Evolutionary conservation across 208 protist species (phyloP), one percentile per base, ranked within the genome.

Genomic region (Leishmania major): DNA sequence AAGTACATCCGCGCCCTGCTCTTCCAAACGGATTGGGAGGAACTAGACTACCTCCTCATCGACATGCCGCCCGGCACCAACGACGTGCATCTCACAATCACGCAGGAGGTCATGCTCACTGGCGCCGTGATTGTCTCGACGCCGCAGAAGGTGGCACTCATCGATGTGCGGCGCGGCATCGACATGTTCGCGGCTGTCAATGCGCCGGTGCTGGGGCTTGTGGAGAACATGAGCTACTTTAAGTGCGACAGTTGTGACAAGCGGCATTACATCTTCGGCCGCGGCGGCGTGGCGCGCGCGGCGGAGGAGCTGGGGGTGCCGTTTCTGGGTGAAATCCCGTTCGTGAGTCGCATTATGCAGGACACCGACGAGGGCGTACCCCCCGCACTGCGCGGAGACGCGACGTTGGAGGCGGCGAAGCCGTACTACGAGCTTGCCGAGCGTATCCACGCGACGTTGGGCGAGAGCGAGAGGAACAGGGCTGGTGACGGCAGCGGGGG

Each of bases 211-310:
- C 83, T 99, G 31, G 99, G 99, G 6, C 81, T 99, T 1, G 95
- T 99, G 57, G 98, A 99, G 90, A 99, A 99, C 90, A 99, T 99
- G 99, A 98, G 94, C 84, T 95, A 99, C 90, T 99, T 99, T 84
- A n/a, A 90, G n/a, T 99, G 98, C 89, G 90, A 91, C 67, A 85
- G 93, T 40, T 99, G 98, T 83, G 80, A 84, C 25, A 89, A 95
- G 79, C 85, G 86, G 69, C 92, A 97, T 84, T 89, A 98, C 91
- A 87, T 99, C 43, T 99, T 99, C 86, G 97, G 98, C 82, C 76
- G 97, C 62, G 93, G 90, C 11, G 97, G 97, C 37, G 98, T 98
- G 7, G 89, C 89, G 51, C 83, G 89, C 5, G 94, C 91, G 55
- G 97, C 97, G 45, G 80, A 95, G 73, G 95, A 98, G 88, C 80